Base-by-base conservation (phyloP, 495 filamentous ascomycete genomes). In the Penicillium flavigenum region DNA sequence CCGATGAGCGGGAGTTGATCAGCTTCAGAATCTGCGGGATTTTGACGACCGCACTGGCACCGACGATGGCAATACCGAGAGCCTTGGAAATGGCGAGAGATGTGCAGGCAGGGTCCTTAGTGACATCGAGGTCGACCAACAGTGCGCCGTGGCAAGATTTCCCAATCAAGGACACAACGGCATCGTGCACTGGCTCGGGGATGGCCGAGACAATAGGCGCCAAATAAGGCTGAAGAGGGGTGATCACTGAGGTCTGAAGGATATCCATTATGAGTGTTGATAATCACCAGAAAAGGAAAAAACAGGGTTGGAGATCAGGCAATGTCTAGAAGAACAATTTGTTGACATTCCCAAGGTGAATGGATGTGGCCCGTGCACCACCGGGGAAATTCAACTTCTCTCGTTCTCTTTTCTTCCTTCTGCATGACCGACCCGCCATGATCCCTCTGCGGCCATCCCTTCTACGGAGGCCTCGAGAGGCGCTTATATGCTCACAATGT, bases 11-110 rank as follows among this genome's bases (percentile, higher is more conserved):
- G 34, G 92, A 92, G 61, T 77, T 72, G 63, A 95, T 72, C 48
- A 97, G 85, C 78, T 96, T 96, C 71, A 96, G 69, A 72, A 98
- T 92, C 74, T 97, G 94, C 0, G 94, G 93, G 46, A 98, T 83
- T 78, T 98, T 98, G 76, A 98, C 90, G 62, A 97, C 83, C 31
- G 90, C 82, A 54, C 88, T 91, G 36, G 91, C 88, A 57, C 82
- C 86, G 64, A 98, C 88, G 74, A 98, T 98, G 70, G 85, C 93
- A 57, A 96, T 85, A 42, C 94, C 94, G 46, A 98, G 87, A 12
- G 79, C 89, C 76, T 98, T 98, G 63, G 90, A 95, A 63, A 97
- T 84, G 49, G 84, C 89, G 27, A 96, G 86, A 60, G 91, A 89
- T 51, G 94, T 76, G 79, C 94, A 98, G 49, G 80, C 83, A 5